Evolutionary conservation across 2,329 filamentous ascomycete genomes (phyloP).

Genomic region (Helotiales sp.): DNA sequence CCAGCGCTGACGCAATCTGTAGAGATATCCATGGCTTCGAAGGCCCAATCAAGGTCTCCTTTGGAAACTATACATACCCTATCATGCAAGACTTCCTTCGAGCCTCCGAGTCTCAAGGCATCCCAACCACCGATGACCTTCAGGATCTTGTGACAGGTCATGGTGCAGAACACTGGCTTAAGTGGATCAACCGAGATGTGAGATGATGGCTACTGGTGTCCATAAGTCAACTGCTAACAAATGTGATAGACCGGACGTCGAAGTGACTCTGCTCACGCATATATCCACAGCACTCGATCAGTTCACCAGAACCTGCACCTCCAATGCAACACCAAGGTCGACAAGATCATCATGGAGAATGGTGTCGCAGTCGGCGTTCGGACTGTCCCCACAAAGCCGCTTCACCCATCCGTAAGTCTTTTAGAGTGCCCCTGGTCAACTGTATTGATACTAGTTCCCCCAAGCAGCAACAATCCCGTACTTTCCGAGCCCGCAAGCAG

Average conservation of each 20-base stretch:
- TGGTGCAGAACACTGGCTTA: conserved; percentile 82
- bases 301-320: conserved; percentile 65
- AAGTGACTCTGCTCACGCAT: conserved; percentile 77
- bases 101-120: conserved; percentile 73
- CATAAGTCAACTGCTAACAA: not conserved
- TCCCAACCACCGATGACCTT: conserved; percentile 76
- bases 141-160: conserved; percentile 71
- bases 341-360: conserved; percentile 58
- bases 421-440: not conserved
- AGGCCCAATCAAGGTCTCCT: conserved; percentile 71
- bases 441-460: conserved; percentile 34
- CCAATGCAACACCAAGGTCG: conserved; percentile 61
- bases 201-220: conserved; percentile 26
- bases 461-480: conserved; percentile 41
- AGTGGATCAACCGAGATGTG: conserved; percentile 78
- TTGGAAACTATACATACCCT: conserved; percentile 69
- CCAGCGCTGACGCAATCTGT: conserved; percentile 17
- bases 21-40: conserved; percentile 76
- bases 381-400: conserved; percentile 72
- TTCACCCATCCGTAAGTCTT: conserved; percentile 54
- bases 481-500: conserved; percentile 45
- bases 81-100: conserved; percentile 82
- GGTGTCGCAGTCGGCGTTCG: conserved; percentile 74
- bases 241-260: conserved; percentile 65
- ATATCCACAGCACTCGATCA: conserved; percentile 76